Evolutionary conservation across 2,329 filamentous ascomycete species (phyloP), one percentile per base, ranked within the genome.

Genomic region (Sporothrix globosa): DNA sequence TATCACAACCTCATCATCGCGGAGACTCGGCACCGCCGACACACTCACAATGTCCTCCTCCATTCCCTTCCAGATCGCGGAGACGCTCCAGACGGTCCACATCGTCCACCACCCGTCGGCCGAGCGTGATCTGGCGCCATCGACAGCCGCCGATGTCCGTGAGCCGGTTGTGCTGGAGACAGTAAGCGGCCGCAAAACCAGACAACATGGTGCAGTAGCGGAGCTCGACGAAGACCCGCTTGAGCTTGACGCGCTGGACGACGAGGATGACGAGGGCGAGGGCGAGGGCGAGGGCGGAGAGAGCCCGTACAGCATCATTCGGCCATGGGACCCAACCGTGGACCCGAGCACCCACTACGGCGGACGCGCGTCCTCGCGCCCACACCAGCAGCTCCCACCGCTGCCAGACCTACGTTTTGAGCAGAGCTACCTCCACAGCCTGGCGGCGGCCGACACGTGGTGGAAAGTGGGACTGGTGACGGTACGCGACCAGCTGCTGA

Each of bases 361-460:
- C 83, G 84, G 56, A 83, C 88, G 68, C 83, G 83, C 63, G 21
- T 48, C 56, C 83, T 88, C 61, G 13, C 69, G 67, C 83, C 82
- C 63, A n/a, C 76, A 77, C 61, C 79, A 81, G 48, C 79, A 81
- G 53, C 82, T 90, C 69, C 87, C 86, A 41, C 87, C 88, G 10
- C 86, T 97, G 77, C 93, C 94, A 4, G 96, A 99, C 82, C 83
- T 99, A 74, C 88, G 96, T 56, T 98, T 98, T 81, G 96, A 99
- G 82, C 96, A 99, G 86, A 97, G 94, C 84, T 99, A 99, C 80
- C 86, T 99, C 69, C 91, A 92, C 76, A 97, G 93, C 81, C 91
- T 99, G 75, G 87, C 90, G 74, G 85, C 88, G 70, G 93, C 93
- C 48, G 88, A 96, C 74, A 89, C 88, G 30, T 94, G 90, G 89